Base-by-base conservation (phyloP, 2,329 filamentous ascomycete genomes). In the Exophiala viscosa region DNA sequence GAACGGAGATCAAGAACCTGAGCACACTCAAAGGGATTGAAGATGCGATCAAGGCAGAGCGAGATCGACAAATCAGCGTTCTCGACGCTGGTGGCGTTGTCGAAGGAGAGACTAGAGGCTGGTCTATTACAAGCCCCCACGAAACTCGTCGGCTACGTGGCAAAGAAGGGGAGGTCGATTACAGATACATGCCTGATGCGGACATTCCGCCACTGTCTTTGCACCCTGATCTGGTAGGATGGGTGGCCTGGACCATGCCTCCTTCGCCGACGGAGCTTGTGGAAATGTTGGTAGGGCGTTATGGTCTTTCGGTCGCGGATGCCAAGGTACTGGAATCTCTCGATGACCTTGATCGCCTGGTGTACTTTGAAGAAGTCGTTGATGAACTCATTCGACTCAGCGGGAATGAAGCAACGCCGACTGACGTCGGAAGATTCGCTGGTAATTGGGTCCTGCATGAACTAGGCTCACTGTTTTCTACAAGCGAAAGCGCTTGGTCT, bases 101-200 rank as follows among this genome's bases (percentile, higher is more conserved):
- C 45, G 80, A 84, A 60, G 89, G 91, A 40, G 93, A 99, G 73
- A 99, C 93, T 6, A 81, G 93, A 52, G 92, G 93, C 5, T 99
- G 91, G 90, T 87, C 89, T 1, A 79, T 96, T 18, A 90, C 90
- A 2, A 86, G 84, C 58, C 60, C 60, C 5, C 90, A 83, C 3
- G 86, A 90, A 67, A 97, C 93, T 3, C 84, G 83, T 53, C 81
- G 86, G 36, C 74, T 99, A 39, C 82, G 93, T 64, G 90, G 90
- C 20, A 99, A 99, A 69, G 93, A 97, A 69, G 93, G 93, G 43
- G 92, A 96, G 66, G 90, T 97, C 5, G 93, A 99, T 69, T 99
- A 99, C 70, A 81, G 93, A 38, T 99, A 99, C 67, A 97, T 99
- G 92, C 92, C 93, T 0, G 93, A 99, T 67, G 89, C 93, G 4